Conservation (phyloP, 2,329 filamentous ascomycete species). For the Fragosphaeria purpurea region DNA sequence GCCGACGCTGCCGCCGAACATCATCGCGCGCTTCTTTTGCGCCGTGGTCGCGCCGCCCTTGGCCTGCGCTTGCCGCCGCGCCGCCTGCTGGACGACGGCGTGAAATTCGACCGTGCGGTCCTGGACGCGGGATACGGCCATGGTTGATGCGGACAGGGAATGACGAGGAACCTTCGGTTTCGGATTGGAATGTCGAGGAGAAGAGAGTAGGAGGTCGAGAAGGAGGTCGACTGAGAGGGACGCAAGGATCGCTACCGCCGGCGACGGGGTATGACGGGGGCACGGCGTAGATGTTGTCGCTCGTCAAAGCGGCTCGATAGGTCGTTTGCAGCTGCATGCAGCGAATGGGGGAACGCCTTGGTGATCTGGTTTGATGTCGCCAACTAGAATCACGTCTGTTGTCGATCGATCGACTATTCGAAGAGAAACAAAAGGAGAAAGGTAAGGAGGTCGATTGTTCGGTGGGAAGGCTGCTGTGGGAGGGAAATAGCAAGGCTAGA, state of each 20-base stretch:
- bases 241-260: neutral
- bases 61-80: conserved; percentile 64
- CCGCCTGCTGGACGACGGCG: conserved; percentile 77
- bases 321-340: no score
- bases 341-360: no score
- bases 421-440: no score
- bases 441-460: no score
- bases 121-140: conserved; percentile 73
- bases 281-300: neutral
- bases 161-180: neutral
- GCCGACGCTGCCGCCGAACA: conserved; percentile 2
- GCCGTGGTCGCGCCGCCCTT: conserved; percentile 53
- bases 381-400: no score
- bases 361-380: no score
- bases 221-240: no score
- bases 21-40: conserved; percentile 40
- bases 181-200: neutral
- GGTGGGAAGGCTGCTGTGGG: no score
- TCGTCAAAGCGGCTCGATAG: neutral
- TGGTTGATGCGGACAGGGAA: conserved; percentile 17
- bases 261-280: neutral
- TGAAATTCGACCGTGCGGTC: conserved; percentile 94
- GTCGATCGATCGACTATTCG: no score
- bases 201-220: neutral
- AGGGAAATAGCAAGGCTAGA: no score